Percentiles rank a stretch among this genome's conserved stretches.
phyloP scores from a whole-genome alignment of 305 asterid species.

The Fraxinus paxiana region DNA sequence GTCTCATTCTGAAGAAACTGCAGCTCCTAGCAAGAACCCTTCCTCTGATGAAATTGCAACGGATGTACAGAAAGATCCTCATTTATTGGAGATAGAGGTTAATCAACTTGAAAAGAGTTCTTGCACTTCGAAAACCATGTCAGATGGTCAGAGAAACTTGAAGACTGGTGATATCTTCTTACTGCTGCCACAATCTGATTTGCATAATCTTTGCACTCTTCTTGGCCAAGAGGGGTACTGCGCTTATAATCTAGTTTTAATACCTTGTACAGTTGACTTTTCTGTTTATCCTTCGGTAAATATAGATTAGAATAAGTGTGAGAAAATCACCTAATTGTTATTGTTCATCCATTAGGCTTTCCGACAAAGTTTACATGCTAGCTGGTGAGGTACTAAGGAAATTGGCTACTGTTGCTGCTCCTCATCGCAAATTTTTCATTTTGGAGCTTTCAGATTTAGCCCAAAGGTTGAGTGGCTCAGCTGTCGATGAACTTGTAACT shows the following conservation, averaged over 20 bases:
- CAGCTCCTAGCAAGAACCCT: constrained; percentile 38
- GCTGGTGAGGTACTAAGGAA: constrained; percentile 95
- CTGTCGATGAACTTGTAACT: constrained; percentile 77
- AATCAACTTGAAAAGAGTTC: constrained; percentile 41
- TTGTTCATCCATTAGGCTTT: constrained; percentile 54
- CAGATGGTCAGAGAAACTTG: constrained; percentile 47
- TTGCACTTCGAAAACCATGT: constrained; percentile 37
- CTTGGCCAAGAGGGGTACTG: constrained; percentile 97
- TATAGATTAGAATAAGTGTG: background rate
- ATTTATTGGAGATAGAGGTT: constrained; percentile 39
- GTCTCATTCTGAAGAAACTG: constrained; percentile 57
- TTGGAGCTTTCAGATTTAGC: constrained; percentile 84
- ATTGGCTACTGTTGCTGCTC: constrained; percentile 81
- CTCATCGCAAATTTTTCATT: constrained; percentile 80
- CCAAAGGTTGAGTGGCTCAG: constrained; percentile 76
- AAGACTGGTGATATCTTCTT: constrained; percentile 54
- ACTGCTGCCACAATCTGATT: constrained; percentile 72
- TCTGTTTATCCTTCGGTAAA: constrained; percentile 16
- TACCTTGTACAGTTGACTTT: constrained; percentile 18
- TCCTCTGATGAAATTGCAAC: constrained; percentile 44
- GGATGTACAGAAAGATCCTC: constrained; percentile 42
- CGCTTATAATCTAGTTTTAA: constrained; percentile 3
- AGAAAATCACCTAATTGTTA: constrained; percentile 14
- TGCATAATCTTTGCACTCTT: constrained; percentile 83
- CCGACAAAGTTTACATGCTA: constrained; percentile 91